Base-by-base conservation (phyloP, 2,329 filamentous ascomycete genomes). In the Ophiostoma ips region DNA sequence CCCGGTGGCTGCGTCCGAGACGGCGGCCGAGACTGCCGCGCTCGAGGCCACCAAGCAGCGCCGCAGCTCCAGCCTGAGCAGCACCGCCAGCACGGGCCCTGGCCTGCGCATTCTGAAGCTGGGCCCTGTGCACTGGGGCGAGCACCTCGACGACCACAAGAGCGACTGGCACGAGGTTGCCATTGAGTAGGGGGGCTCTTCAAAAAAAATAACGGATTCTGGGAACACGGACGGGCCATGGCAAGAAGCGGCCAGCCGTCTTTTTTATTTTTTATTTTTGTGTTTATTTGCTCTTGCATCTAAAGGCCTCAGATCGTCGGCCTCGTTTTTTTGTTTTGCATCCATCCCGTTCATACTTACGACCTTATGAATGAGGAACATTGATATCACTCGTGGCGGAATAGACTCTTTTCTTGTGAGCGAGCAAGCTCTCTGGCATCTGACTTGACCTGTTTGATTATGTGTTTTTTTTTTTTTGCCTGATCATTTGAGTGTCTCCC, bases 81-180 rank as follows among this genome's bases (percentile, higher is more conserved):
- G 70, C 61, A 63, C 64, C 55, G 63, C 60, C 58, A 69, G 63
- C 59, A 33, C 28, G 57, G 59, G 59, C 50, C 55, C 57, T 35
- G 58, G 58, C 51, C 62, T 67, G 57, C 69, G 71, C 52, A 75
- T 82, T 63, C 71, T 83, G 57, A 81, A 79, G 69, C 75, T 83
- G 52, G 75, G 75, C 21, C 77, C 77, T 33, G 77, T 81, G 52
- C 76, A 81, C 71, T 79, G 70, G 64, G 78, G 78, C 56, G 76
- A 76, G 68, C 73, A 77, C 63, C 65, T 66, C 19, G 75, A 69
- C 54, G 74, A 73, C 50, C 67, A 76, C 67, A 71, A 75, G 66
- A 69, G 66, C 43, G 77, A 81, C 67, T 79, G 68, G 62, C 64
- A 72, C 63, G 70, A 75, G 58, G 63, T 71, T 37, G 64, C 65